These are phyloP conservation scores for Beverwykella pulmonaria DNA, from an alignment of 495 filamentous ascomycete genomes.

Conservation along the genomic window DNA sequence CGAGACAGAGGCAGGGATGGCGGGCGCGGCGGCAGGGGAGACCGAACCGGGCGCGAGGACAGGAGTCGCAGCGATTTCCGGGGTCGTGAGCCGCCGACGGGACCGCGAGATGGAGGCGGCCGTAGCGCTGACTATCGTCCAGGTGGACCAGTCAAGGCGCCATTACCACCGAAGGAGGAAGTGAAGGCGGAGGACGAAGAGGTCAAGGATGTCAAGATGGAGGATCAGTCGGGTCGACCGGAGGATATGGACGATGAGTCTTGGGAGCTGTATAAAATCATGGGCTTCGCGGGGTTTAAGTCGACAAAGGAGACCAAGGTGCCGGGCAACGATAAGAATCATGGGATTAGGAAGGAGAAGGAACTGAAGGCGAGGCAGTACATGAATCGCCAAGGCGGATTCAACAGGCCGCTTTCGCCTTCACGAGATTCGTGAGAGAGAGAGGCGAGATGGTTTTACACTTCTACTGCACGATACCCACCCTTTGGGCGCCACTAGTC, in stretches of 20 bases:
- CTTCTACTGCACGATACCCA: slow-evolving; percentile 1
- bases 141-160: neutral
- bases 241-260: slow-evolving; percentile 59
- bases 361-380: slow-evolving; percentile 96
- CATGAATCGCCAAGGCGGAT: slow-evolving; percentile 96
- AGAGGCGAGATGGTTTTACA: neutral
- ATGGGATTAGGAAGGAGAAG: slow-evolving; percentile 88
- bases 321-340: slow-evolving; percentile 78
- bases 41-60: slow-evolving; percentile 8
- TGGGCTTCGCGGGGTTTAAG: slow-evolving; percentile 87
- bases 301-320: slow-evolving; percentile 91
- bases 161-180: neutral
- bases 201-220: slow-evolving; percentile 47
- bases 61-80: slow-evolving; percentile 13
- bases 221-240: slow-evolving; percentile 9
- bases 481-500: neutral
- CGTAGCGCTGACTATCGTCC: neutral
- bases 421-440: slow-evolving; percentile 3
- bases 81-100: slow-evolving; percentile 32
- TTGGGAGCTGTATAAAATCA: slow-evolving; percentile 75
- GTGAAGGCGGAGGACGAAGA: slow-evolving; percentile 49
- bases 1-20: slow-evolving; percentile 11
- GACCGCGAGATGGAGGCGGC: slow-evolving; percentile 23
- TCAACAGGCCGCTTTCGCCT: slow-evolving; percentile 87
- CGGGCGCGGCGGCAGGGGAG: slow-evolving; percentile 2